A percentile compares a stretch with the other conserved stretches of the same genome.
These are phyloP conservation scores for Zygoascus meyerae DNA, from an alignment of 1,139 yeast genomes.

Conservation along the genomic window DNA sequence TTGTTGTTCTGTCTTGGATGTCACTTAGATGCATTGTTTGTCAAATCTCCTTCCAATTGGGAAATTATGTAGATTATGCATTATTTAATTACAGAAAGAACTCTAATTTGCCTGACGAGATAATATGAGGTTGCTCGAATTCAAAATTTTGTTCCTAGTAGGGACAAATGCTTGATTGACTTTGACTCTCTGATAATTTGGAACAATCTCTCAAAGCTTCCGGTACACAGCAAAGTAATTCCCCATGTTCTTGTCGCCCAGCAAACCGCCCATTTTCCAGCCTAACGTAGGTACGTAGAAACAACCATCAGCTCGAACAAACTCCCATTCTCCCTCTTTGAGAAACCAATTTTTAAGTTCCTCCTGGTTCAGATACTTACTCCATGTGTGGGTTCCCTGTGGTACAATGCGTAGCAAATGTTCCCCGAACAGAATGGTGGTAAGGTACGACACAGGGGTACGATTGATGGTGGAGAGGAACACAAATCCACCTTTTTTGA, in stretches of 20 bases:
- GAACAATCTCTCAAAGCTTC: constrained; percentile 12
- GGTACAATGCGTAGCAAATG: constrained; percentile 77
- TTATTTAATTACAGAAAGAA: too few species aligned
- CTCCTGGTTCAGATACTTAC: constrained; percentile 72
- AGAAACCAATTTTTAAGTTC: constrained; percentile 69
- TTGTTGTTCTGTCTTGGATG: background rate
- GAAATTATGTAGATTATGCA: too few species aligned
- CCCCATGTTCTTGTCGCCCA: constrained; percentile 52
- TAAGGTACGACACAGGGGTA: constrained; percentile 83
- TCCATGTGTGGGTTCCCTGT: constrained; percentile 80
- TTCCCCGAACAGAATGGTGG: constrained; percentile 91
- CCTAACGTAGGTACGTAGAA: constrained; percentile 77
- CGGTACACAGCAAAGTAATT: constrained; percentile 84
- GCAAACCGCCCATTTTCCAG: constrained; percentile 57
- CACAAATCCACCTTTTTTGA: constrained; percentile 77
- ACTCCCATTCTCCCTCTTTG: constrained; percentile 39
- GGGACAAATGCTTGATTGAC: too few species aligned
- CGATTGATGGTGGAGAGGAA: constrained; percentile 90
- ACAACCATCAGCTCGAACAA: constrained; percentile 70
- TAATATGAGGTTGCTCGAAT: too few species aligned
- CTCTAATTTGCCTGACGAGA: too few species aligned
- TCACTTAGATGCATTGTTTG: background rate
- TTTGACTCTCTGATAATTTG: too few species aligned
- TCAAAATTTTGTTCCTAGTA: too few species aligned
- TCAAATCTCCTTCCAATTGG: background rate